Conservation (phyloP, 306 rosid species). For the Cicer arietinum region DNA sequence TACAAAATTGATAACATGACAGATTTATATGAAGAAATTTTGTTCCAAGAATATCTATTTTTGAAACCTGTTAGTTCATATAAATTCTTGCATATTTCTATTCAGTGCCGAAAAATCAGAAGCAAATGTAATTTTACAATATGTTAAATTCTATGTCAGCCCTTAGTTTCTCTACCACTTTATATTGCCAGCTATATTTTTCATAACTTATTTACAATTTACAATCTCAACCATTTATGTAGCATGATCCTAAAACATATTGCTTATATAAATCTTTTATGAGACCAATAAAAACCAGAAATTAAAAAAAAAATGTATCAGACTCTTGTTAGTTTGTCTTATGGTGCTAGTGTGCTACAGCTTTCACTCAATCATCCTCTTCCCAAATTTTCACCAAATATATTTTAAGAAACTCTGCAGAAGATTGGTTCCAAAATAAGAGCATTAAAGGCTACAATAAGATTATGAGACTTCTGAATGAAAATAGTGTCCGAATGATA, state of each 20-base stretch:
- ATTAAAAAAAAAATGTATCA: background rate
- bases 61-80: constrained; percentile 16
- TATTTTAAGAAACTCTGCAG: constrained; percentile 8
- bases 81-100: constrained; percentile 31
- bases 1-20: constrained; percentile 60
- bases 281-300: background rate
- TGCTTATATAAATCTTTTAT: constrained; percentile 2
- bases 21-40: constrained; percentile 36
- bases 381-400: constrained; percentile 31
- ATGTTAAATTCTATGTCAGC: constrained; percentile 22
- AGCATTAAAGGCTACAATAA: constrained; percentile 2
- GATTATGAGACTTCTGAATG: constrained; percentile 7
- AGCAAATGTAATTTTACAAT: constrained; percentile 16
- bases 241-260: constrained; percentile 29
- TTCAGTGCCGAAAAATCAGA: constrained; percentile 26
- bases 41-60: constrained; percentile 34
- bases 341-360: background rate
- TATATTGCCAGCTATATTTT: constrained; percentile 24
- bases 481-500: constrained; percentile 4
- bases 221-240: constrained; percentile 14
- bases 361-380: background rate
- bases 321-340: background rate
- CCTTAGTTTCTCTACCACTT: constrained; percentile 16
- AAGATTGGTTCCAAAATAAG: constrained; percentile 28
- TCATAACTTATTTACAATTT: constrained; percentile 35